A percentile compares a stretch with the other conserved stretches of the same genome.
These are phyloP conservation scores for Ramaria sp. DNA, from an alignment of 768 basidiomycete genomes.

Conservation along the genomic window DNA sequence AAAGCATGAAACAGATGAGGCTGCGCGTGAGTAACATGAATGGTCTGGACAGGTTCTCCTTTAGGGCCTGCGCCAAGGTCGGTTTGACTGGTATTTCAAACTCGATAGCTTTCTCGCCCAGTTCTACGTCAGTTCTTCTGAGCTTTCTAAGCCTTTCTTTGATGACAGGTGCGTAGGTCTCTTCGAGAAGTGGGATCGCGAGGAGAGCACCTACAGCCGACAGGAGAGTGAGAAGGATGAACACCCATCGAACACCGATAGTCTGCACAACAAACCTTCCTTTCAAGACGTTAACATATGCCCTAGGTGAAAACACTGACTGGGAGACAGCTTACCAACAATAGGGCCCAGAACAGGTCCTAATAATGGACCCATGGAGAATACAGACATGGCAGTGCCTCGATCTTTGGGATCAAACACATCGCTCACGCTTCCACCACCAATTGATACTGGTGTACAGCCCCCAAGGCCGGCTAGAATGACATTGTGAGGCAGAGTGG, in stretches of 20 bases:
- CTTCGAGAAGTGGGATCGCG: slow-evolving; percentile 14
- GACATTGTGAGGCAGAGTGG: neutral
- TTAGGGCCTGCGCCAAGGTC: slow-evolving; percentile 9
- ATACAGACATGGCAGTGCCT: slow-evolving; percentile 14
- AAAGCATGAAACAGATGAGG: slow-evolving; percentile 14
- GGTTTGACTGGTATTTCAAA: slow-evolving; percentile 6
- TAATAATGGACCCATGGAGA: slow-evolving; percentile 14
- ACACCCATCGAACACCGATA: slow-evolving; percentile 13
- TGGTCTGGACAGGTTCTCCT: slow-evolving; percentile 11
- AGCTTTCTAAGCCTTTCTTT: slow-evolving; percentile 9
- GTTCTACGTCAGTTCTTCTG: slow-evolving; percentile 9
- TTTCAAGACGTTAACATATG: neutral
- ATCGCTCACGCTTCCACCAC: slow-evolving; percentile 13
- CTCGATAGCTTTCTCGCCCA: neutral
- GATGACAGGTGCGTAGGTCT: slow-evolving; percentile 18
- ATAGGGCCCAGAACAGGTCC: slow-evolving; percentile 11
- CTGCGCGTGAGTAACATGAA: slow-evolving; percentile 14
- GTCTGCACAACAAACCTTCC: slow-evolving; percentile 13
- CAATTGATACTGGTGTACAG: slow-evolving; percentile 12
- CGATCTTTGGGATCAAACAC: slow-evolving; percentile 12
- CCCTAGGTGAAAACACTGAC: neutral
- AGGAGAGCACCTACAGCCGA: slow-evolving; percentile 10
- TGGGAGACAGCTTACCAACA: slow-evolving; percentile 23
- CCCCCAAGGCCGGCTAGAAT: slow-evolving; percentile 14
- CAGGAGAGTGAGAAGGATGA: slow-evolving; percentile 14